Evolutionary conservation across 805 yeast species (phyloP).

Genomic region (Lachancea sp.): DNA sequence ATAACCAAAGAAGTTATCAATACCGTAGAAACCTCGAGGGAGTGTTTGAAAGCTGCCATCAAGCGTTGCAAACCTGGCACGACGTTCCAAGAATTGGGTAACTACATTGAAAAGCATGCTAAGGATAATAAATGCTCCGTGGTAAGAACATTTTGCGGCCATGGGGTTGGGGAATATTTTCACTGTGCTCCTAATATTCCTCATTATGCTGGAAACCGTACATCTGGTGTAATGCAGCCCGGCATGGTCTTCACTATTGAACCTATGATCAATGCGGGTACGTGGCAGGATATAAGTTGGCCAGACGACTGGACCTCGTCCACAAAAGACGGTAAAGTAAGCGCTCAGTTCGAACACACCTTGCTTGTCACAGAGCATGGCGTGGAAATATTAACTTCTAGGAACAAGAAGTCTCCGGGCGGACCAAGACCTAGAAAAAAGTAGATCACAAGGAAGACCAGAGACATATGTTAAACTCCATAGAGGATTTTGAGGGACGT

Average conservation of each 20-base stretch:
- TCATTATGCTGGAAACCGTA: conserved; percentile 89
- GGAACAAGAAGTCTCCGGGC: conserved; percentile 80
- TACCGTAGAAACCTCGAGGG: conserved; percentile 87
- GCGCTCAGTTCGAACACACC: conserved; percentile 96
- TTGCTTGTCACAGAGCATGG: conserved; percentile 89
- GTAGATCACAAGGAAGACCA: conserved; percentile 11
- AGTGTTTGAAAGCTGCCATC: conserved; percentile 79
- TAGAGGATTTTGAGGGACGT: background rate
- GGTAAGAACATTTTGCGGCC: conserved; percentile 88
- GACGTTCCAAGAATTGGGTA: conserved; percentile 80
- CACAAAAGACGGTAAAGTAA: conserved; percentile 81
- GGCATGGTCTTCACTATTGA: conserved; percentile 97
- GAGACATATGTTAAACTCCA: background rate
- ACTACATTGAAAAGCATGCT: conserved; percentile 83
- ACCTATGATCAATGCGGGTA: conserved; percentile 90
- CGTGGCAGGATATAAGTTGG: conserved; percentile 78
- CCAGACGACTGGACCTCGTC: conserved; percentile 97
- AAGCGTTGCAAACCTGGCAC: conserved; percentile 84
- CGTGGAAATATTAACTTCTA: conserved; percentile 80
- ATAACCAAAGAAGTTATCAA: conserved; percentile 71
- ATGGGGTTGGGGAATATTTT: conserved; percentile 81
- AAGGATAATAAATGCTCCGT: conserved; percentile 72
- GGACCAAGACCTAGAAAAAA: conserved; percentile 62
- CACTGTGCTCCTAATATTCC: conserved; percentile 92
- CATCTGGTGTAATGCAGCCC: conserved; percentile 88